Base-by-base conservation (phyloP, 148 eudicot species). In the Chenopodium quinoa region DNA sequence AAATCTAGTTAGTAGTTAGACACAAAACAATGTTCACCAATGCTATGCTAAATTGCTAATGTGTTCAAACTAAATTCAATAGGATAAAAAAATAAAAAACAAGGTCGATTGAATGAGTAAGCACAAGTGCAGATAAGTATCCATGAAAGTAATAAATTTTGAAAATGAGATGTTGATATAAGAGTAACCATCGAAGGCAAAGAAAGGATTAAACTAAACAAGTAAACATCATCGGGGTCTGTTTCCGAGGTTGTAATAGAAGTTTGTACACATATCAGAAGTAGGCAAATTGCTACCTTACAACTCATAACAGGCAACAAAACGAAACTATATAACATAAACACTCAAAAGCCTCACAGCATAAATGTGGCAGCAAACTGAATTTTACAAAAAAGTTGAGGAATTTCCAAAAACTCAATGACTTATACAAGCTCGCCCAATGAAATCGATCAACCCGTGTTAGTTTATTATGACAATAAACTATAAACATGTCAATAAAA, bases 191-290 rank as follows among this genome's bases (percentile, higher is more conserved):
- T 22, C 11, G 37, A 29, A 22, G 0, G 62, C 54, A 65, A 76
- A 54, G 70, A 3, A 54, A 78, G 58, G 12, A 81, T 11, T 34
- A 70, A 83, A 87, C 93, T 91, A 82, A 93, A 94, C 78, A 67
- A 23, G 25, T 23, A 23, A 23, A 23, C 25, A 23, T 93, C 97
- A 25, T 69, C 75, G 22, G 66, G 7, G 79, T 86, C 32, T n/a
- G 88, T 90, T 63, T 79, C 75, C 1, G 90, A 89, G 60, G 81
- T 80, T 75, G 75, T 81, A 63, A 76, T 16, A 7, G 82, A 83
- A 34, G 77, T 44, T 75, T 79, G 91, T 48, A 86, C 23, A 75
- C 67, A 79, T 68, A 88, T 67, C 74, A 88, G 64, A 71, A 87
- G 56, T 12, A 90, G 10, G 62, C 62, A 83, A 60, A 84, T 68